Base-by-base conservation (phyloP, 2,329 filamentous ascomycete genomes). In the Aspergillus chevalieri region DNA sequence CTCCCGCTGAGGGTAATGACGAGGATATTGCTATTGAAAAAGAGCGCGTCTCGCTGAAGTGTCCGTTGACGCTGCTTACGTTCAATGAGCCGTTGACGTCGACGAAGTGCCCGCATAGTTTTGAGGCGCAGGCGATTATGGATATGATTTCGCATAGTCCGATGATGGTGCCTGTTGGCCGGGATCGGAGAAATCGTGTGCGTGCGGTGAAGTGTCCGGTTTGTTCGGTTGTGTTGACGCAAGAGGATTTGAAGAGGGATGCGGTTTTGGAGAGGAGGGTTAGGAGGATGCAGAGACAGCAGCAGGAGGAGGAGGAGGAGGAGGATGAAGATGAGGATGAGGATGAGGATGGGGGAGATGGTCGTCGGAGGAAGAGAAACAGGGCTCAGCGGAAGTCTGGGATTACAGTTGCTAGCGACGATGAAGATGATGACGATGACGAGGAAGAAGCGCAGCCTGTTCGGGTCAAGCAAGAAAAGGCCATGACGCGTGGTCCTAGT, bases 21-120 rank as follows among this genome's bases (percentile, higher is more conserved):
- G 73, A 75, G 14, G 74, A 77, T 19, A 58, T 78, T 48, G 71
- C 71, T 44, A 73, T 78, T 50, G 63, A 67, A 39, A 59, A 66
- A 51, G 74, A 78, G 56, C 67, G 65, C 30, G 65, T 73, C 50
- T 74, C 72, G 3, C 65, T 73, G 33, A 72, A 69, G 51, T 78
- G 76, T 50, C 76, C 76, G 0, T 57, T 78, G 21, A 78, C 76
- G 1, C 64, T 77, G 2, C 66, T 67, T 17, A 60, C 63, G 3
- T 78, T 75, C 64, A 57, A 58, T 6, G 66, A 76, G 48, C 76
- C 76, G 0, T 68, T 78, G 2, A 76, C 68, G 4, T 76, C 71
- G 53, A 70, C 64, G 1, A 74, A 75, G 59, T 78, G 76, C 52
- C 73, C 70, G 0, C 76, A 78, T 54, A 74, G 66, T 44, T 78